Evolutionary conservation across 129 eudicot genomes (phyloP).

Genomic region (Ambrosia artemisiifolia): DNA sequence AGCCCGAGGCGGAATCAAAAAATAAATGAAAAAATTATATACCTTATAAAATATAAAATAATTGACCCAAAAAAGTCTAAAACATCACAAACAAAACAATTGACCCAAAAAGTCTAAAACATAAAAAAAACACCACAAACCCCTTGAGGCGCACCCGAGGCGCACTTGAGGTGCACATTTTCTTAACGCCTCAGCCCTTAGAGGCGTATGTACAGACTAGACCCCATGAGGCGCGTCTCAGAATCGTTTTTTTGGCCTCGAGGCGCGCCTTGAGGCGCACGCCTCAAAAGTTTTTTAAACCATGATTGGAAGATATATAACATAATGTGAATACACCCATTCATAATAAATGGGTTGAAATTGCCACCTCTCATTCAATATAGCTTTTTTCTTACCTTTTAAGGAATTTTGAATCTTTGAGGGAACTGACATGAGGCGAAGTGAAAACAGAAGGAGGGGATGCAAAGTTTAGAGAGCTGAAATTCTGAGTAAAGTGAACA

Average conservation of each 20-base stretch:
- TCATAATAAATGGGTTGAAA: neutral
- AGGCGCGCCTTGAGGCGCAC: too few relatives aligned
- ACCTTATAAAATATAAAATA: too few relatives aligned
- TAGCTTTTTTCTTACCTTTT: slow-evolving; percentile 44
- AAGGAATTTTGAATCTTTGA: slow-evolving; percentile 55
- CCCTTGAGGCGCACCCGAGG: too few relatives aligned
- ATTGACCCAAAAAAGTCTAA: neutral
- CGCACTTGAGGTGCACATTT: too few relatives aligned
- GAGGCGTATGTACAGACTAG: too few relatives aligned
- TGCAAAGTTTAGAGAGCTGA: slow-evolving; percentile 65
- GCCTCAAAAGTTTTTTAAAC: too few relatives aligned
- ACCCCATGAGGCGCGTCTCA: too few relatives aligned
- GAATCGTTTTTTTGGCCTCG: too few relatives aligned
- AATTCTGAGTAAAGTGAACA: slow-evolving; percentile 59
- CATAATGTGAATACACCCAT: neutral
- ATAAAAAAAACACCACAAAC: too few relatives aligned
- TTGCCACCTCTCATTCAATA: neutral
- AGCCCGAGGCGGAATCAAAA: too few relatives aligned
- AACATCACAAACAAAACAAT: neutral
- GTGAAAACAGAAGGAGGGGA: slow-evolving; percentile 76
- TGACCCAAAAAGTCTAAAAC: neutral
- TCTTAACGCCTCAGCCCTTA: too few relatives aligned
- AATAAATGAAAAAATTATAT: too few relatives aligned
- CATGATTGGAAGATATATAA: neutral
- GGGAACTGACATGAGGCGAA: slow-evolving; percentile 70